Evolutionary conservation across 2,329 filamentous ascomycete genomes (phyloP), one percentile per base, ranked within the genome.

Genomic region (Scortechinia acanthostroma): DNA sequence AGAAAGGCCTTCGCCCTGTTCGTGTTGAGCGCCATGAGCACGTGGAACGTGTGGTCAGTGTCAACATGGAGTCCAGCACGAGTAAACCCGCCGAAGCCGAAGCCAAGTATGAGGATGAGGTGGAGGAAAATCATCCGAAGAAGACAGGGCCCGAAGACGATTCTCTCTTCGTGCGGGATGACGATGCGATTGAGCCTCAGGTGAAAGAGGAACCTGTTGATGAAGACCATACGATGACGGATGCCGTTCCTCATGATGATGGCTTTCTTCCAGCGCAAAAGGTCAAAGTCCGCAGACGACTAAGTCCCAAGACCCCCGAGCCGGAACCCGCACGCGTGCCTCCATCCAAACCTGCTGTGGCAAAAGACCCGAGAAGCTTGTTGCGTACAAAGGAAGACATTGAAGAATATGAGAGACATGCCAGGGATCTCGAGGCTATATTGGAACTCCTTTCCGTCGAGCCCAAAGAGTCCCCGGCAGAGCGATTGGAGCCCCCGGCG

Each of bases 1-100:
- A 40, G 35, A 40, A 19, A 19, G 62, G 60, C 1, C 59, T 74
- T 37, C 60, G 65, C 42, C 77, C 77, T 3, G 66, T 80, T 37
- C 70, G 77, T n/a, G 66, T 80, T 42, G 65, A 68, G 46, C 66
- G 77, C 48, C 68, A 71, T 51, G 70, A 74, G 49, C 76, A 80
- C 53, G 66, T 72, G 50, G 74, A 79, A 43, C 66, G 74, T 22
- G 62, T 65, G 2, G 58, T 76, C 21, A 72, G 68, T 33, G 65
- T 80, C 46, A 77, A 74, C 47, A 73, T 70, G 48, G 73, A 76
- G 47, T 68, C 70, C 21, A 75, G 68, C 52, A 63, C 64, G 28
- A 64, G 61, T 23, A 65, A 64, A 19, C 61, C 68, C 3, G 64
- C 65, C 2, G 65, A 69, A 46, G 61, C 56, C 22, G 53, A 58